A percentile compares a stretch with the other conserved stretches of the same genome.
phyloP scores from a whole-genome alignment of 352 stramenopile species.

The Aphanomyces invadans region DNA sequence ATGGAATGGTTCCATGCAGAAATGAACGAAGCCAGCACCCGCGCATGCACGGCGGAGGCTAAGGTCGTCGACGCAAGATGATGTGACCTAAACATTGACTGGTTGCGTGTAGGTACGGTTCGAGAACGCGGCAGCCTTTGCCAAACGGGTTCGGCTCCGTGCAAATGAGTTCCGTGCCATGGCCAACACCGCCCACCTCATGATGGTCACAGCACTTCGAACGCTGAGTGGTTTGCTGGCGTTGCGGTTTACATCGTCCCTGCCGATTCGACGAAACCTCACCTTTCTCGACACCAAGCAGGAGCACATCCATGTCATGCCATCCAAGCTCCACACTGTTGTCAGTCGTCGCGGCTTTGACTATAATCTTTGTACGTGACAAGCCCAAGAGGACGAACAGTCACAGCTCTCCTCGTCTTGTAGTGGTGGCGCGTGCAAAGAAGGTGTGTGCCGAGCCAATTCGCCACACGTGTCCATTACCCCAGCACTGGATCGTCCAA shows the following conservation, averaged over 20 bases:
- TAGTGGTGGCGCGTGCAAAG: constrained; percentile 3
- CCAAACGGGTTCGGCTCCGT: constrained; percentile 19
- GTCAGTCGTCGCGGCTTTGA: constrained; percentile 5
- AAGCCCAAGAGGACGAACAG: too few species aligned
- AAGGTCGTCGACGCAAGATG: constrained; percentile 35
- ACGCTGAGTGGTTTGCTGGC: not conserved
- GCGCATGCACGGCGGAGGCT: constrained; percentile 28
- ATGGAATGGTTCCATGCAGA: constrained; percentile 53
- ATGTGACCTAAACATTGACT: constrained; percentile 27
- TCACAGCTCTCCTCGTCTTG: not conserved
- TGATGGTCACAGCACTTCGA: constrained; percentile 2
- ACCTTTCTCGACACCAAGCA: not conserved
- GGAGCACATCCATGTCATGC: not conserved
- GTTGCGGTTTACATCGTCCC: not conserved
- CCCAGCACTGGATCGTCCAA: constrained; percentile 2
- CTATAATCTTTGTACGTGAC: constrained; percentile 20
- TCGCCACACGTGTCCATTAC: not conserved
- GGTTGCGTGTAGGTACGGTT: constrained; percentile 30
- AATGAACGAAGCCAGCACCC: constrained; percentile 47
- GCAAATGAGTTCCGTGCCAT: constrained; percentile 28
- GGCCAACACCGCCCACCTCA: constrained; percentile 11
- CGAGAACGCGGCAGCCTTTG: constrained; percentile 30
- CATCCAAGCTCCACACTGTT: constrained; percentile 1
- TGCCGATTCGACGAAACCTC: constrained; percentile 11
- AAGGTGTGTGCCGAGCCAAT: constrained; percentile 3